Base-by-base conservation (phyloP, 2,329 filamentous ascomycete species). In the Claviceps arundinis region DNA sequence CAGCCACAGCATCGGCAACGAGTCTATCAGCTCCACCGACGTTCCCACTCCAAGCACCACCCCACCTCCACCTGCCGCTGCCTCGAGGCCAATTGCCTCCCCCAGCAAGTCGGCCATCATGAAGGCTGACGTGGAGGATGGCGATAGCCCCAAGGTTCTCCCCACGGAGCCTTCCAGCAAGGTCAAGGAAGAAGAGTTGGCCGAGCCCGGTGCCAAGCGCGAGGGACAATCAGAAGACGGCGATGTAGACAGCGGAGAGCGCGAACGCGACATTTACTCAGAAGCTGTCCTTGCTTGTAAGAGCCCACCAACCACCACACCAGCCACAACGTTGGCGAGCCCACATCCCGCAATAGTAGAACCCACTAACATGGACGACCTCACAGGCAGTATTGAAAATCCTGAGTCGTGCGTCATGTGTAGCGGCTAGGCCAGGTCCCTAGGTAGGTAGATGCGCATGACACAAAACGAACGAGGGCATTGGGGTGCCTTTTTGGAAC, bases 401-500 rank as follows among this genome's bases (percentile, higher is more conserved):
- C 89, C 85, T 60, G 93, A 98, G 68, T 78, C 85, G 47, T 98
- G 93, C 68, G 68, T 95, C 58, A 97, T 98, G 93, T 98, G 93
- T 82, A 94, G 88, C 71, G 91, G 90, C 74, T 97, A 79, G 69
- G 62, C 19, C 46, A 30, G 37, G 38, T 5, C 41, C n/a, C 2
- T 40, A 38, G 22, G 17, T 19, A 19, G 2, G 19, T 13, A 44
- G 68, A 62, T 19, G 47, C 37, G 6, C 19, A 43, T 40, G 34
- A 16, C 24, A 50, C 46, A 26, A 26, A 40, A 52, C 48, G 50
- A 52, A 26, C 17, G 47, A 13, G 14, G 47, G 19, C 19, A 7
- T 26, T 4, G 8, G 14, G 24, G 24, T 9, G 19, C 19, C 19
- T 16, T 5, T 5, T 17, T 6, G 37, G 19, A 30, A 48, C 37